Base-by-base conservation (phyloP, 176 grass and related monocot species). In the Neostapfia colusana region DNA sequence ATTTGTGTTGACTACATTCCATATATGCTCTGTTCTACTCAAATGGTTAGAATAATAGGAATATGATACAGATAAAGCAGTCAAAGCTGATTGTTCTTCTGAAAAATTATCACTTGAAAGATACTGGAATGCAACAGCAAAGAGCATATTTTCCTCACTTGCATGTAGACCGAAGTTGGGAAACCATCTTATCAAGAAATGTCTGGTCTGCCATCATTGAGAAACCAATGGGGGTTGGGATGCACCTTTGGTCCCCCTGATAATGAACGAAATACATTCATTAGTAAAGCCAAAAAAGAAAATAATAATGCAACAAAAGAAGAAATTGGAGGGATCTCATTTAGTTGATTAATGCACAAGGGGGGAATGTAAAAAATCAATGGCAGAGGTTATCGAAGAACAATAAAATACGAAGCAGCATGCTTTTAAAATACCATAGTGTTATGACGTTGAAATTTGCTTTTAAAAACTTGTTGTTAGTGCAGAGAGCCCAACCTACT, bases 161-260 rank as follows among this genome's bases (percentile, higher is more conserved):
- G 86, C 86, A 93, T 57, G 61, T 85, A 1, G 88, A 91, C 39
- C 90, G 79, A 28, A 97, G 60, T 74, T 89, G 88, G 18, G 88
- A 97, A 31, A 89, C 51, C 93, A 97, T 97, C 66, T 77, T 80
- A 60, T 93, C 71, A 48, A 97, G 82, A 85, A 97, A 91, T 42
- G 83, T 82, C 16, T 79, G 44, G 0, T 89, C 83, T 14, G 39
- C 80, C 85, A 88, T 93, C 84, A 54, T 36, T 0, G 42, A 67
- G 37, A 31, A 64, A 21, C 58, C 42, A 63, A 48, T 35, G 10
- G 24, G 9, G 43, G 35, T 21, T 27, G 8, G 45, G 27, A 65
- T 49, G 17, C 17, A 77, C 63, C 4, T 46, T 46, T 36, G 13
- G 10, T 18, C 4, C 58, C 58, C 45, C 31, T 1, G 1, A 31